Conservation (phyloP, 805 yeast genomes). For the Starmerella floris region DNA sequence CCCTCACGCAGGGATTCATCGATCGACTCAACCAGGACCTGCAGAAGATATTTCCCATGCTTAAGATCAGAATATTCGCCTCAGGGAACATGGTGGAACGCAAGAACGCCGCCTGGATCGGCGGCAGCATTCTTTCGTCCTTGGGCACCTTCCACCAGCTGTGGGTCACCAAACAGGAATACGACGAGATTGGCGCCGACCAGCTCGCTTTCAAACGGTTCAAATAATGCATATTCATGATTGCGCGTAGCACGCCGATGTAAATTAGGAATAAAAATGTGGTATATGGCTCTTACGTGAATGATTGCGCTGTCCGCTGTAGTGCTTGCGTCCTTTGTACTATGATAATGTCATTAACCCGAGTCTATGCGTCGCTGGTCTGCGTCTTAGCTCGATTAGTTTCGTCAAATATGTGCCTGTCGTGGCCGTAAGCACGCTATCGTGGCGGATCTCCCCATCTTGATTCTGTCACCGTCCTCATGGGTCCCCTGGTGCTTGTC, state of each 20-base stretch:
- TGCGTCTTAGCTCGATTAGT: no score
- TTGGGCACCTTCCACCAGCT: slow-evolving; percentile 92
- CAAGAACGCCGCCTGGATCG: slow-evolving; percentile 75
- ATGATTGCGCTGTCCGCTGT: neutral
- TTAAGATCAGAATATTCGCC: slow-evolving; percentile 72
- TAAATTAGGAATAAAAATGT: no score
- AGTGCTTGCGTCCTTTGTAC: no score
- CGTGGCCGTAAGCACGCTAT: no score
- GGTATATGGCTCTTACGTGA: neutral
- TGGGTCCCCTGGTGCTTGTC: no score
- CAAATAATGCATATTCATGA: no score
- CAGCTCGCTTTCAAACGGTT: slow-evolving; percentile 69
- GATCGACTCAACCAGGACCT: slow-evolving; percentile 65
- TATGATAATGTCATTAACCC: no score
- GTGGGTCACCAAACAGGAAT: slow-evolving; percentile 83
- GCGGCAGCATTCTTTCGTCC: slow-evolving; percentile 77
- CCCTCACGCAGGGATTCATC: slow-evolving; percentile 67
- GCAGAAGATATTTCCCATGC: slow-evolving; percentile 58
- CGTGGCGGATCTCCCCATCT: no score
- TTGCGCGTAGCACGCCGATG: no score
- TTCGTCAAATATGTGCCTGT: no score
- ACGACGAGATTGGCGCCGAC: slow-evolving; percentile 77
- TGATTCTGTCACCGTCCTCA: no score
- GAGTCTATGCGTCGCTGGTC: no score
- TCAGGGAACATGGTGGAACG: slow-evolving; percentile 63